Conservation (phyloP, 2,329 filamentous ascomycete genomes). For the Talaromyces islandicus region DNA sequence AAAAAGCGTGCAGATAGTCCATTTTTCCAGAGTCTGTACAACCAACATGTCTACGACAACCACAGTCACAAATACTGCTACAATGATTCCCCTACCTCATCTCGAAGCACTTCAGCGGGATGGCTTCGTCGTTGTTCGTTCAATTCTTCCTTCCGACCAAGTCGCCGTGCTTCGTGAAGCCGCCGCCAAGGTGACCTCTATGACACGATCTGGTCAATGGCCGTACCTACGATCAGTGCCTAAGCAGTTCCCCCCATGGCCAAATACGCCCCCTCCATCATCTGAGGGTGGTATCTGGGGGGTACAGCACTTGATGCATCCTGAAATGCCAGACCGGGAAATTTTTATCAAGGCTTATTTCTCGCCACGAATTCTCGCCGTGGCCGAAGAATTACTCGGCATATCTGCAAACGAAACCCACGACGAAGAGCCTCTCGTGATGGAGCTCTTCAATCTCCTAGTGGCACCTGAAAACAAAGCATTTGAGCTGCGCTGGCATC, state of each 20-base stretch:
- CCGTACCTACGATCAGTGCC: slow-evolving; percentile 76
- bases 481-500: slow-evolving; percentile 77
- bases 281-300: slow-evolving; percentile 71
- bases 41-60: slow-evolving; percentile 1
- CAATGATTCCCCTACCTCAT: slow-evolving; percentile 21
- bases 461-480: slow-evolving; percentile 61
- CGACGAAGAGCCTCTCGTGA: slow-evolving; percentile 60
- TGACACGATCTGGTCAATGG: slow-evolving; percentile 68
- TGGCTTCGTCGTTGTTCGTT: slow-evolving; percentile 70
- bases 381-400: slow-evolving; percentile 61
- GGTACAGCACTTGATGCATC: slow-evolving; percentile 78
- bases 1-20: not conserved
- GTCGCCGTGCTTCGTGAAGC: slow-evolving; percentile 57
- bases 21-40: not conserved
- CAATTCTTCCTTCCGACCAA: slow-evolving; percentile 52
- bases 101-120: slow-evolving; percentile 57
- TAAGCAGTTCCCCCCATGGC: slow-evolving; percentile 88
- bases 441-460: slow-evolving; percentile 85
- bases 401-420: slow-evolving; percentile 27
- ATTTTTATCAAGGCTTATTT: slow-evolving; percentile 69
- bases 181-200: slow-evolving; percentile 49
- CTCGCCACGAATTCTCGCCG: slow-evolving; percentile 54
- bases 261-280: slow-evolving; percentile 44
- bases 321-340: slow-evolving; percentile 56
- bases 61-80: not conserved